Conservation (phyloP, 1,284 basidiomycete species). For the Wallemia mellicola region DNA sequence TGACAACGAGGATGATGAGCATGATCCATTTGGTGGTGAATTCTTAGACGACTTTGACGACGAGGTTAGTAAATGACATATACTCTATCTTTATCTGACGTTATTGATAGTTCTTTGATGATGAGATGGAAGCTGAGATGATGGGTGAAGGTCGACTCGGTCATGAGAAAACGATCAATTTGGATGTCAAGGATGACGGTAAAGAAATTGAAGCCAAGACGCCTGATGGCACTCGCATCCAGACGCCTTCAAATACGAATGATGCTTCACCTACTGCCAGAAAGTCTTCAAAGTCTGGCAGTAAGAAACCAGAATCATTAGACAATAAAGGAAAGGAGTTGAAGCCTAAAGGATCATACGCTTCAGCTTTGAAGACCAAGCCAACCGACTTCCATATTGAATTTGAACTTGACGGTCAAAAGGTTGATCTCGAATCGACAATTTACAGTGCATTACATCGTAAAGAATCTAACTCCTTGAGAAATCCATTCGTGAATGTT, state of each 20-base stretch:
- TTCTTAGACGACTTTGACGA: conserved; percentile 50
- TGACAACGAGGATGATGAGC: conserved; percentile 30
- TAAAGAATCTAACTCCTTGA: conserved; percentile 31
- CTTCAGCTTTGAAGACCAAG: conserved; percentile 67
- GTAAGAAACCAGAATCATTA: not conserved
- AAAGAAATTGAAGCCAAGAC: conserved; percentile 79
- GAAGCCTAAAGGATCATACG: conserved; percentile 34
- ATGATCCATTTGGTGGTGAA: conserved; percentile 27
- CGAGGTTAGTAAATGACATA: conserved; percentile 17
- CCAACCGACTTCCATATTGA: conserved; percentile 88
- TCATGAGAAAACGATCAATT: conserved; percentile 50
- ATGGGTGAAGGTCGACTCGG: conserved; percentile 15
- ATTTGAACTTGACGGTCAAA: conserved; percentile 66
- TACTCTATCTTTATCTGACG: not conserved
- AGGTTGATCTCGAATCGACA: conserved; percentile 56
- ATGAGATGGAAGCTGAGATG: conserved; percentile 26
- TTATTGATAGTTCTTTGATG: conserved; percentile 17
- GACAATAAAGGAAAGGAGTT: not conserved
- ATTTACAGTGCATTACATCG: conserved; percentile 87
- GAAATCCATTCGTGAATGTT: conserved; percentile 49
- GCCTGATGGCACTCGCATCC: conserved; percentile 72
- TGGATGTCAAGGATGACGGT: conserved; percentile 46
- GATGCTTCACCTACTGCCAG: conserved; percentile 3
- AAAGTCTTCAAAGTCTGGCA: conserved; percentile 6
- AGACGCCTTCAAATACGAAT: conserved; percentile 35